Conservation (phyloP, 805 yeast species). For the Hanseniaspora guilliermondii region DNA sequence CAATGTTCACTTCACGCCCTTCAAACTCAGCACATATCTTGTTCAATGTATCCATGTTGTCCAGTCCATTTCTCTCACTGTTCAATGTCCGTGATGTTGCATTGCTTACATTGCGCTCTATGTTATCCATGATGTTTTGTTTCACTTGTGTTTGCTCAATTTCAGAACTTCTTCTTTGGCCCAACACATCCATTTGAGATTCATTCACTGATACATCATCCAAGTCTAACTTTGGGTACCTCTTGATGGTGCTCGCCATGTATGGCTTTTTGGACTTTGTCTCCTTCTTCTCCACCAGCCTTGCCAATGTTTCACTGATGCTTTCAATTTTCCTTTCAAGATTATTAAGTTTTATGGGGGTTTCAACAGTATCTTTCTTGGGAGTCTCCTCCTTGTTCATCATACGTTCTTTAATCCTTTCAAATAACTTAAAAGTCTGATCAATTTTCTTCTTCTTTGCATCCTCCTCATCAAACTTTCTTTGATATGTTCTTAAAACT, state of each 20-base stretch:
- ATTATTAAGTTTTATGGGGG: not conserved
- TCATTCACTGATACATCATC: slow-evolving; percentile 8
- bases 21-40: not conserved
- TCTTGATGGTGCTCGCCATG: not conserved
- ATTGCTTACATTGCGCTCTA: slow-evolving; percentile 1
- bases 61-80: not conserved
- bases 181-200: slow-evolving; percentile 5
- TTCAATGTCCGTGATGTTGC: slow-evolving; percentile 8
- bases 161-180: not conserved
- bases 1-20: not conserved
- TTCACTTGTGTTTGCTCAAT: not conserved
- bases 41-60: slow-evolving; percentile 3
- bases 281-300: not conserved
- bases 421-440: slow-evolving; percentile 1
- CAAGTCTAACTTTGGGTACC: not conserved
- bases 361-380: not conserved
- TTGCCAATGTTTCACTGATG: not conserved
- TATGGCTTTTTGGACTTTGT: not conserved
- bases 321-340: not conserved
- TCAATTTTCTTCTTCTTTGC: slow-evolving; percentile 6
- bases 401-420: not conserved
- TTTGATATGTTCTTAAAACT: not conserved
- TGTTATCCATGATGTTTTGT: not conserved
- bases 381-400: not conserved
- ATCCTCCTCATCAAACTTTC: slow-evolving; percentile 4